Base-by-base conservation (phyloP, 2,329 filamentous ascomycete species). In the Penicillium sp. region DNA sequence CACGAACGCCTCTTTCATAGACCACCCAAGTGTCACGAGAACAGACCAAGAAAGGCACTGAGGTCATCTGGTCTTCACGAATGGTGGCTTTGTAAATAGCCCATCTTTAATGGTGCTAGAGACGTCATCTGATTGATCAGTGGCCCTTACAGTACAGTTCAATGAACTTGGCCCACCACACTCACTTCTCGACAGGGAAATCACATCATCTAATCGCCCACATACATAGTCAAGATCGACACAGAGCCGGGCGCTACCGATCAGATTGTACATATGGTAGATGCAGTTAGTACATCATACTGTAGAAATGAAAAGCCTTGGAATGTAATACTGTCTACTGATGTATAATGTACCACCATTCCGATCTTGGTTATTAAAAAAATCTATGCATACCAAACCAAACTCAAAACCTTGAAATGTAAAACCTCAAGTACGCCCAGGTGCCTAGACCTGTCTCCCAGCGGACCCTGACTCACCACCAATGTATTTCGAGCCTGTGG, bases 401-500 rank as follows among this genome's bases (percentile, higher is more conserved):
- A n/a, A 29, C 16, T 19, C 33, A 41, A n/a, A 37, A 27, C 35
- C 16, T 6, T 26, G 11, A 43, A 29, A 14, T 21, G 21, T 24
- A n/a, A 43, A 3, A 31, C 11, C 21, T 26, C 24, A 43, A 27
- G 27, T 21, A 41, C 22, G 16, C 26, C 41, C 14, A 51, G 37
- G 27, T 10, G 27, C 11, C 48, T 29, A 13, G 48, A 24, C 37
- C 11, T 24, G n/a, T 37, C 21, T 29, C 16, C 39, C 35, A 44
- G 24, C 21, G 50, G 43, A 22, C 39, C 50, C 41, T 58, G 53
- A 57, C 54, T 59, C 55, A 59, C 61, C 59, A 57, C 51, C 48
- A 27, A 31, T 58, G 55, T 55, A 59, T 58, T 56, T 57, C 41
- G 49, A 57, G 46, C 50, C 54, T 29, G 62, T 64, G 63, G 63